A percentile compares a stretch with the other conserved stretches of the same genome.
These are phyloP conservation scores for Pseudonectria foliicola DNA, from an alignment of 2,329 filamentous ascomycete genomes.

Conservation along the genomic window DNA sequence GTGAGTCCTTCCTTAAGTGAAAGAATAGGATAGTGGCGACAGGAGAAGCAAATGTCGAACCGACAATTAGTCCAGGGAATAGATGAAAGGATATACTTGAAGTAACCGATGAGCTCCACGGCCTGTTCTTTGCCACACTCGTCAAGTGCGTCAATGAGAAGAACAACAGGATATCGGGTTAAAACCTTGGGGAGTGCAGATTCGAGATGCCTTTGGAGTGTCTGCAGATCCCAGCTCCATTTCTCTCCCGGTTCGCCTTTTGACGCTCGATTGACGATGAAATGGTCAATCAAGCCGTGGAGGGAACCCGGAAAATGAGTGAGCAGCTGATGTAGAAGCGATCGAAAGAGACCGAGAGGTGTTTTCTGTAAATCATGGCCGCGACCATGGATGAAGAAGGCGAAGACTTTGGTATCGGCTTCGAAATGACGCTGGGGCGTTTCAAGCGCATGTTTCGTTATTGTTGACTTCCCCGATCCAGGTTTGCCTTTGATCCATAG, in stretches of 20 bases:
- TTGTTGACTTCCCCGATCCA: constrained; percentile 29
- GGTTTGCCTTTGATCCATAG: constrained; percentile 32
- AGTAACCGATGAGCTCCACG: constrained; percentile 7
- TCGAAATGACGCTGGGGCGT: background rate
- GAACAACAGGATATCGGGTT: constrained; percentile 10
- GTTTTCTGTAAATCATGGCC: constrained; percentile 26
- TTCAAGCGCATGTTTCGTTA: constrained; percentile 18
- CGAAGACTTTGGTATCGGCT: background rate
- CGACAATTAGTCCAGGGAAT: constrained; percentile 4
- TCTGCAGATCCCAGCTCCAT: constrained; percentile 20
- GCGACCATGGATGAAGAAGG: constrained; percentile 15
- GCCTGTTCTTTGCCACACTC: constrained; percentile 22
- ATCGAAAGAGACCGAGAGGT: constrained; percentile 27
- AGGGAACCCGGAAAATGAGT: constrained; percentile 14
- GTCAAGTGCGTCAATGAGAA: constrained; percentile 31
- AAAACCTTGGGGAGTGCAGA: constrained; percentile 15
- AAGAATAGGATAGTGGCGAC: constrained; percentile 26
- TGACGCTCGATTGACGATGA: constrained; percentile 4
- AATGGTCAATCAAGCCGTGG: constrained; percentile 12
- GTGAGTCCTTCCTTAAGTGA: constrained; percentile 10
- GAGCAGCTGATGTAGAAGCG: constrained; percentile 28
- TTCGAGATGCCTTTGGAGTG: constrained; percentile 13
- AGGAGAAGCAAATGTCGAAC: constrained; percentile 25
- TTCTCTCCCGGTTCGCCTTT: constrained; percentile 12
- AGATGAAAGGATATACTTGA: constrained; percentile 14